phyloP scores from a whole-genome alignment of 78 protist genomes.

The Mantamonas sphyraenae region DNA sequence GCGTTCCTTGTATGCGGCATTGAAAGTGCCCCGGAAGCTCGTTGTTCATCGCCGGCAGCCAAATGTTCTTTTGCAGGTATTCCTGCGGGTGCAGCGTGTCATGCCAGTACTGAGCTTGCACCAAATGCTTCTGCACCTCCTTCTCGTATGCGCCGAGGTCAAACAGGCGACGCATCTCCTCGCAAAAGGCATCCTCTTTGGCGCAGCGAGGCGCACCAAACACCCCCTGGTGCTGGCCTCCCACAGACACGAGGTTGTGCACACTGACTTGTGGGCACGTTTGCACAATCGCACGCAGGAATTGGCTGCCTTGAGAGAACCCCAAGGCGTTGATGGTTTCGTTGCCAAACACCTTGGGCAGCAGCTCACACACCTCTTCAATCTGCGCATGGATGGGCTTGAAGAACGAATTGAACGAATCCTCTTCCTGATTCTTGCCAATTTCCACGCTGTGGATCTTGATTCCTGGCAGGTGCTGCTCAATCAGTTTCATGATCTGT shows the following conservation, averaged over 20 bases:
- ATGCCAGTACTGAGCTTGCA: slow-evolving; percentile 32
- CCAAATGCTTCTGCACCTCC: slow-evolving; percentile 20
- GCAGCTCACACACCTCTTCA: no score
- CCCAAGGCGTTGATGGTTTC: no score
- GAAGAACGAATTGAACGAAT: slow-evolving; percentile 23
- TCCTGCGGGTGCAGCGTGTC: slow-evolving; percentile 8
- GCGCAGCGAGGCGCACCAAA: background rate
- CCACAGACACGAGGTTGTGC: slow-evolving; percentile 49
- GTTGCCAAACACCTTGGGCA: no score
- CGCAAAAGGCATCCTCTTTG: background rate
- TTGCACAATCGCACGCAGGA: slow-evolving; percentile 41
- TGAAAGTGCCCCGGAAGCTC: background rate
- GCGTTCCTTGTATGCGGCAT: background rate
- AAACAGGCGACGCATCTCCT: slow-evolving; percentile 3
- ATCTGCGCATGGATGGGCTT: background rate
- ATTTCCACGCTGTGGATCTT: slow-evolving; percentile 33
- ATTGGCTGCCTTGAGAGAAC: no score
- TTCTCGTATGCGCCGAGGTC: background rate
- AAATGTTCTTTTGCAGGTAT: slow-evolving; percentile 11
- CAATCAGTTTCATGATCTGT: slow-evolving; percentile 31
- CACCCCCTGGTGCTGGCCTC: slow-evolving; percentile 74
- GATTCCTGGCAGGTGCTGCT: slow-evolving; percentile 34
- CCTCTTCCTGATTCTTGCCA: slow-evolving; percentile 27
- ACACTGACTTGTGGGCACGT: slow-evolving; percentile 55
- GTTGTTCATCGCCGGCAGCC: slow-evolving; percentile 28